phyloP scores from a whole-genome alignment of 2,329 filamentous ascomycete genomes.

The Cytospora piceae region DNA sequence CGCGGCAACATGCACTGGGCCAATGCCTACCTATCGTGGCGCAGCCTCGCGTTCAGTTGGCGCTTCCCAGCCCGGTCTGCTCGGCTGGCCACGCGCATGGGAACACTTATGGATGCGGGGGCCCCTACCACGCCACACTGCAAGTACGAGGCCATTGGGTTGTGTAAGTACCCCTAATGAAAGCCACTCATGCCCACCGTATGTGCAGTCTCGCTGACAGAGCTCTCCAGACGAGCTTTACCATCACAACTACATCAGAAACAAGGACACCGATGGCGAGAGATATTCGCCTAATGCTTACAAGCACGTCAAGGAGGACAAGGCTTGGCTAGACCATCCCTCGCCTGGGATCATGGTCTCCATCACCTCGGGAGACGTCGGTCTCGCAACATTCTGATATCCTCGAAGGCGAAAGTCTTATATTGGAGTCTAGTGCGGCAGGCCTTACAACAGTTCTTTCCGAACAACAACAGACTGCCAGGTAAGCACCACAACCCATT shows the following conservation, averaged over 20 bases:
- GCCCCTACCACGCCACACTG: constrained; percentile 34
- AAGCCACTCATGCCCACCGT: neutral
- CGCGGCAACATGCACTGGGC: no score
- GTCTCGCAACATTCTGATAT: no score
- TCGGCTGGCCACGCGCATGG: neutral
- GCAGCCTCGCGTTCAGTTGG: no score
- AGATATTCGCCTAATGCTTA: constrained; percentile 35
- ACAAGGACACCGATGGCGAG: constrained; percentile 14
- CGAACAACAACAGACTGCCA: no score
- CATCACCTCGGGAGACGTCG: no score
- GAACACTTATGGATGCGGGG: neutral
- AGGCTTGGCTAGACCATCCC: neutral
- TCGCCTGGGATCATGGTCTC: no score
- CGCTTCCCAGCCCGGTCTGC: no score
- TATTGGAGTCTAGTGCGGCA: no score
- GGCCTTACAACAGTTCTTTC: no score
- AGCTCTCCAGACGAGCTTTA: constrained; percentile 39
- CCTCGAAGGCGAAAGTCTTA: no score
- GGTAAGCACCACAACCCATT: no score
- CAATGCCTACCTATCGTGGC: no score
- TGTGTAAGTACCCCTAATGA: constrained; percentile 36
- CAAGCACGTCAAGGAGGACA: neutral
- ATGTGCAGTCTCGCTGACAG: neutral
- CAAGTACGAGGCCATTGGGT: constrained; percentile 35
- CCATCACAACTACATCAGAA: constrained; percentile 36